Evolutionary conservation across 202 grass and related monocot genomes (phyloP).

Genomic region (Alloteropsis angusta): DNA sequence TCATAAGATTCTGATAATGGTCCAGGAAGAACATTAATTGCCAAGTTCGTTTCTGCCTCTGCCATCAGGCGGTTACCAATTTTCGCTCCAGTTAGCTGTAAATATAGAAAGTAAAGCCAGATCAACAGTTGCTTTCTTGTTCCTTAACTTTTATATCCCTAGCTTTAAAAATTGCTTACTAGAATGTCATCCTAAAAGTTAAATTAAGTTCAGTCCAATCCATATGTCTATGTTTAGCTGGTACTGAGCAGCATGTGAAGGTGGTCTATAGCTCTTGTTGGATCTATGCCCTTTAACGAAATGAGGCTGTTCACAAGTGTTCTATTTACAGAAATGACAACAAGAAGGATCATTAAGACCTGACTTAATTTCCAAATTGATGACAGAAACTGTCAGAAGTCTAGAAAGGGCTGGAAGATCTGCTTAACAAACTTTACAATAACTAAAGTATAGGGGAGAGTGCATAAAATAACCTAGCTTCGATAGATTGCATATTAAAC

Average conservation of each 20-base stretch:
- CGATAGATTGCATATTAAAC: background rate
- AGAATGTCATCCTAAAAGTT: conserved; percentile 2
- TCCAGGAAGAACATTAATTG: conserved; percentile 99
- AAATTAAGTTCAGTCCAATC: conserved; percentile 6
- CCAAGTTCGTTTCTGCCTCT: conserved; percentile 95
- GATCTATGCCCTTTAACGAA: conserved; percentile 9
- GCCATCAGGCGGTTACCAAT: conserved; percentile 80
- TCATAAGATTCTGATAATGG: conserved; percentile 94
- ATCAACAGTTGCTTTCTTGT: background rate
- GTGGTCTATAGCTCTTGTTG: background rate
- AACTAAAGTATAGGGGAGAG: background rate
- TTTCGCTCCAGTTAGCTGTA: conserved; percentile 93
- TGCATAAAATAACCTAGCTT: background rate
- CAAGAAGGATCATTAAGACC: background rate
- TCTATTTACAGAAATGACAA: background rate
- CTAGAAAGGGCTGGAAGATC: background rate
- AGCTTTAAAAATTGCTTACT: background rate
- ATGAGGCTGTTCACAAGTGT: background rate
- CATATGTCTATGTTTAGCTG: background rate
- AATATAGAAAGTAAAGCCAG: conserved; percentile 7
- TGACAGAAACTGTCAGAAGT: background rate
- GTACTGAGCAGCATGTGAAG: background rate
- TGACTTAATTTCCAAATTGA: background rate
- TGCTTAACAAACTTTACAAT: background rate
- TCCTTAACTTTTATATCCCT: background rate